Base-by-base conservation (phyloP, 306 rosid genomes). In the Senna siamea region DNA sequence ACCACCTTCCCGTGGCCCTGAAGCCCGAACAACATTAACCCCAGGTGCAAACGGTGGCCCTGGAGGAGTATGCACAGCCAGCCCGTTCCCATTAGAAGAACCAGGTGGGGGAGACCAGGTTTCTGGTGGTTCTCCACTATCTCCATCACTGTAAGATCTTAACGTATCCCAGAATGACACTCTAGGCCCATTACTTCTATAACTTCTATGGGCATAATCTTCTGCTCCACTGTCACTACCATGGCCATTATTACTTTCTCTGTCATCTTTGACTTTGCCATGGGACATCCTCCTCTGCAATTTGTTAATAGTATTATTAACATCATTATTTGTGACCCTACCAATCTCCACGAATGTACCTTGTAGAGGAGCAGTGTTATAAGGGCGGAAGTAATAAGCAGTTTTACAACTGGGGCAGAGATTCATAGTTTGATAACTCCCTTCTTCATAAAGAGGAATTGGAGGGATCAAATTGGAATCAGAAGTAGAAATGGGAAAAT, bases 331-430 rank as follows among this genome's bases (percentile, higher is more conserved):
- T 86, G 37, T 64, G 60, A 82, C 85, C 78, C 87, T 82, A 37
- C 96, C 92, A 75, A 93, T 91, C 89, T 93, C 98, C 26, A 93
- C 87, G 78, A 91, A 93, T 48, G 84, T 84, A 65, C 98, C 98
- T 78, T 89, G 98, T 19, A 93, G 82, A 62, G 96, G 97, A 66
- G 89, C 26, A 66, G 79, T 85, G 64, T 80, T 62, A 73, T 84
- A 62, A 43, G 97, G 97, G 2, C 90, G 87, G 82, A 91, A 93
- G 75, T 87, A 83, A 86, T 79, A 93, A 54, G 97, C 90, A n/a
- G 92, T 82, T 77, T 89, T 93, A 78, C 98, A 93, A 78, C 38
- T 89, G 78, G 98, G 94, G 65, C 98, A 93, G 32, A 91, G 83
- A 81, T 91, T 88, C 46, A 93, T 87, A 2, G 97, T 85, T 79